Evolutionary conservation across 1,284 basidiomycete species (phyloP).

Genomic region (Psilocybe mexicana): DNA sequence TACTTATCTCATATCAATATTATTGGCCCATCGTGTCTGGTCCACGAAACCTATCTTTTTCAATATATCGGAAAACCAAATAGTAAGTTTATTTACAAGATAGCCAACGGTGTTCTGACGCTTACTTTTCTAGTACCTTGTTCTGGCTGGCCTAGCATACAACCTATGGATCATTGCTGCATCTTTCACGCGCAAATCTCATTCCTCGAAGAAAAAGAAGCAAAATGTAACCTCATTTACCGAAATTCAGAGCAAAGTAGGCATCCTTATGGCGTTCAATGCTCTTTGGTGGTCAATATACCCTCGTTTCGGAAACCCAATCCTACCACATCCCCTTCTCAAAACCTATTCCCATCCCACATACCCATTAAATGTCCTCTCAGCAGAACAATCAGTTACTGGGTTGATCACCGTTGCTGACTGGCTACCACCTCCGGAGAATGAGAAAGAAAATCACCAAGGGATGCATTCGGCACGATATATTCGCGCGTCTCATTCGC

Average conservation of each 20-base stretch:
- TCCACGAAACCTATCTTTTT: conserved; percentile 12
- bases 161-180: conserved; percentile 29
- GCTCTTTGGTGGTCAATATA: conserved; percentile 37
- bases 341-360: conserved; percentile 54
- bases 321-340: conserved; percentile 53
- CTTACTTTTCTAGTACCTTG: conserved; percentile 27
- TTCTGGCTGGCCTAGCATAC: conserved; percentile 32
- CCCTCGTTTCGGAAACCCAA: conserved; percentile 47
- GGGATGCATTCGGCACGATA: conserved; percentile 67
- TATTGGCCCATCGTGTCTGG: conserved; percentile 18
- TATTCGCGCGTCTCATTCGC: conserved; percentile 83
- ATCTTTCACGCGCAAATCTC: conserved; percentile 4
- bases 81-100: conserved; percentile 13
- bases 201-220: conserved; percentile 15
- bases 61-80: conserved; percentile 23
- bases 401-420: conserved; percentile 83
- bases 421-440: conserved; percentile 42
- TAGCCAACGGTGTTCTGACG: neutral
- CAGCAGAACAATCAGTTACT: conserved; percentile 69
- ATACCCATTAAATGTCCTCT: conserved; percentile 68
- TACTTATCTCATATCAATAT: conserved; percentile 13
- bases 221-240: conserved; percentile 18
- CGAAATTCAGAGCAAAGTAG: conserved; percentile 30
- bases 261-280: conserved; percentile 35
- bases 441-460: conserved; percentile 27